Conservation (phyloP, 2,329 filamentous ascomycete species). For the Apiospora koreana region DNA sequence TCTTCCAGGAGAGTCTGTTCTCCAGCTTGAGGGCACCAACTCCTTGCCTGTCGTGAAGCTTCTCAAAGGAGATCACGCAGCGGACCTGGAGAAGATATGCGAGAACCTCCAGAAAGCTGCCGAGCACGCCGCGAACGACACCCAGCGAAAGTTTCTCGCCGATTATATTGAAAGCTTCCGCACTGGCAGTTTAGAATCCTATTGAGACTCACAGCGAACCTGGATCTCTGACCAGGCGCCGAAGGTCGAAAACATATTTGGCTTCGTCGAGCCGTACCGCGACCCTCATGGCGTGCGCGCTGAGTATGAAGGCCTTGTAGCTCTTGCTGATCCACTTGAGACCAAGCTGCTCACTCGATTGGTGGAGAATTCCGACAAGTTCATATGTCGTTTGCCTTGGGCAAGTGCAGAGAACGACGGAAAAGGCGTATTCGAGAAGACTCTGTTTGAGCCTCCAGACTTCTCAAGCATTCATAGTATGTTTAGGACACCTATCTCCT, state of each 20-base stretch:
- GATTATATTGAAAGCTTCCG: constrained; percentile 57
- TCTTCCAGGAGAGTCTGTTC: constrained; percentile 32
- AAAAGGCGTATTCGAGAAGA: constrained; percentile 67
- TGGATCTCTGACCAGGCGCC: constrained; percentile 63
- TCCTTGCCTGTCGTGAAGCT: not conserved
- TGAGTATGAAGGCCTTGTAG: constrained; percentile 62
- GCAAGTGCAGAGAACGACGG: constrained; percentile 39
- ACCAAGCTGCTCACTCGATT: constrained; percentile 61
- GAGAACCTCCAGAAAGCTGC: constrained; percentile 37
- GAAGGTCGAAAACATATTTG: constrained; percentile 58
- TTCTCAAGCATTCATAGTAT: constrained; percentile 72
- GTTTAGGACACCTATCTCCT: constrained; percentile 34
- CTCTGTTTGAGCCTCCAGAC: constrained; percentile 70
- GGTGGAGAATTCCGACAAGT: constrained; percentile 62
- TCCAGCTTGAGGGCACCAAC: not conserved
- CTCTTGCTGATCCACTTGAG: constrained; percentile 65
- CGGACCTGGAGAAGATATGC: not conserved
- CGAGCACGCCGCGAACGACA: constrained; percentile 51
- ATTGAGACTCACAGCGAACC: constrained; percentile 53
- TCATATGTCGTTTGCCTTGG: constrained; percentile 72
- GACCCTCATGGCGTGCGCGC: constrained; percentile 60
- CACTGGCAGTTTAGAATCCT: constrained; percentile 55
- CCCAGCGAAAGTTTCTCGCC: constrained; percentile 51
- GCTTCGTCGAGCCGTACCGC: constrained; percentile 64
- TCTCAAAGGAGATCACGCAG: not conserved